Evolutionary conservation across 2,329 filamentous ascomycete genomes (phyloP).

Genomic region (Alternaria tenuissima): DNA sequence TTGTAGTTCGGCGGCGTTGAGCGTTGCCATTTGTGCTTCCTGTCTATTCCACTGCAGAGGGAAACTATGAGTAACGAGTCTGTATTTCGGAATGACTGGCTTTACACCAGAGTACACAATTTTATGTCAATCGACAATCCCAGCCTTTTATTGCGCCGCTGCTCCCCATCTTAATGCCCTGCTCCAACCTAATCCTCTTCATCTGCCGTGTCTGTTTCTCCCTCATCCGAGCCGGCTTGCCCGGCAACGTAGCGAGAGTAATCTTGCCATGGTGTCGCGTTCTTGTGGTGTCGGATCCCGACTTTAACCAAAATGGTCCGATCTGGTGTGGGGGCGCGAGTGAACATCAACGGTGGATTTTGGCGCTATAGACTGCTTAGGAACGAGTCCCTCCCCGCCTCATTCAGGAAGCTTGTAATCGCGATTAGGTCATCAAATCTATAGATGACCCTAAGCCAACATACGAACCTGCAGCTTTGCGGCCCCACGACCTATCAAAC

Average conservation of each 20-base stretch:
- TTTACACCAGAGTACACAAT: background rate
- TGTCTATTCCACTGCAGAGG: background rate
- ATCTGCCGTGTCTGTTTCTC: background rate
- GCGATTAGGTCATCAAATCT: background rate
- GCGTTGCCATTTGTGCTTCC: background rate
- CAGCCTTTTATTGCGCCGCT: background rate
- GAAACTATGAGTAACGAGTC: background rate
- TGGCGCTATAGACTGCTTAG: background rate
- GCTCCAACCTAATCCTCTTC: background rate
- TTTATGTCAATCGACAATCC: background rate
- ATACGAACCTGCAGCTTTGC: background rate
- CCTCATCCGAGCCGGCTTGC: background rate
- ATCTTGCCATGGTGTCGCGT: background rate
- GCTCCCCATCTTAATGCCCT: background rate
- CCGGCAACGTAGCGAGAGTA: background rate
- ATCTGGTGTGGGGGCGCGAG: conserved; percentile 2
- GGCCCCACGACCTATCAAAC: background rate
- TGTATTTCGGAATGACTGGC: background rate
- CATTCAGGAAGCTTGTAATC: background rate
- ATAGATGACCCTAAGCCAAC: background rate
- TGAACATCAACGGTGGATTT: conserved; percentile 8
- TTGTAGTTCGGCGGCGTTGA: conserved; percentile 3
- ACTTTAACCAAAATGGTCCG: conserved; percentile 6
- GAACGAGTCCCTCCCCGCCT: background rate
- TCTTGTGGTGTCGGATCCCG: conserved; percentile 6